Evolutionary conservation across 345 rosid genomes (phyloP), one percentile per base, ranked within the genome.

Genomic region (Clarkia xantiana): DNA sequence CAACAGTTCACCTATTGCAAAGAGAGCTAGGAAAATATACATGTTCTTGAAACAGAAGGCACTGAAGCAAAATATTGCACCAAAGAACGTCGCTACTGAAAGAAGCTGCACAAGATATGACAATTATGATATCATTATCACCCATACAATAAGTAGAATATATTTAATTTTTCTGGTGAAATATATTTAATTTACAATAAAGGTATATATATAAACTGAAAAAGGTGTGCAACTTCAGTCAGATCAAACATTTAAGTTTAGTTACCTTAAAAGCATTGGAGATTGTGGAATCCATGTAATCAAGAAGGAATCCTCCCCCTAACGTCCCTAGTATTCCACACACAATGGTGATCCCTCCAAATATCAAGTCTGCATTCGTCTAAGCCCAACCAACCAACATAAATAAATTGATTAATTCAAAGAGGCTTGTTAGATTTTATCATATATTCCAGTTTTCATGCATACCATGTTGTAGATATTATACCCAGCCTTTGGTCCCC

Each of bases 401-500:
- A 59, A 48, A 42, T 47, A 20, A 34, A 23, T 20, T 22, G 42
- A 44, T 15, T 17, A 16, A 52, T 20, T 11, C 45, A 46, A 63
- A 18, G 23, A 43, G 42, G 45, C 40, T 23, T 23, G 6, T 23
- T 23, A 23, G 29, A 23, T 23, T 23, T 23, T 23, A 23, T 23
- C 29, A 23, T 3, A 6, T 23, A 2, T 22, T 22, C n/a, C n/a
- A n/a, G n/a, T n/a, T n/a, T n/a, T n/a, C 45, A 58, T 41, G 13
- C 49, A 55, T 76, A 86, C 96, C 96, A 86, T 84, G 41, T 90
- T 74, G 69, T 83, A 90, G 40, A 90, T 86, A 60, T 67, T 75
- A 38, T 81, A 58, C 48, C 94, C 97, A 63, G 96, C 97, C 70
- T 90, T 90, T 42, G 97, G 97, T 4, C 96, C 94, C 96, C 96